A percentile compares a stretch with the other conserved stretches of the same genome.
Evolutionary conservation across 202 grass and related monocot species (phyloP).

Genomic region (Zizania palustris): DNA sequence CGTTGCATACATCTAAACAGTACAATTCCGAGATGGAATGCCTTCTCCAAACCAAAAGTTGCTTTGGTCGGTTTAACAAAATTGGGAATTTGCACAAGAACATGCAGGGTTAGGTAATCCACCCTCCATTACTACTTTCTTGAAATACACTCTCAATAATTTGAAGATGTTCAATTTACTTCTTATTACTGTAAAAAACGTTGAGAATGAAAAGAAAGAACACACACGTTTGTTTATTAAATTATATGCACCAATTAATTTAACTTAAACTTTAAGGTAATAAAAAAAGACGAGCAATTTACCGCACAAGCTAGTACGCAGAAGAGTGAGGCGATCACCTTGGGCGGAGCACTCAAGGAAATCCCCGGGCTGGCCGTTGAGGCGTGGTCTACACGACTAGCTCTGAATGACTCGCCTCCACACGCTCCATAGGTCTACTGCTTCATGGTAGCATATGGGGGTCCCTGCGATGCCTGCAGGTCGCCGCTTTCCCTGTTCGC

Average conservation of each 20-base stretch:
- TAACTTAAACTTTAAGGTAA: too few species aligned
- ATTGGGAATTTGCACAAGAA: background rate
- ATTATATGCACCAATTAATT: too few species aligned
- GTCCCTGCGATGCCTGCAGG: background rate
- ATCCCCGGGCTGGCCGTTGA: slow-evolving; percentile 78
- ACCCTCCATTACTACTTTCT: background rate
- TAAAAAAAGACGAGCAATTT: background rate
- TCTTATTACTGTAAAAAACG: slow-evolving; percentile 11
- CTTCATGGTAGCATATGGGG: background rate
- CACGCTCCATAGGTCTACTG: background rate
- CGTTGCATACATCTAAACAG: background rate
- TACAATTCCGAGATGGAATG: background rate
- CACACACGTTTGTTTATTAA: too few species aligned
- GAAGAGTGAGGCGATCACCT: too few species aligned
- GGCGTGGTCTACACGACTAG: background rate
- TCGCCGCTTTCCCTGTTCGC: background rate
- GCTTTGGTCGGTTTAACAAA: slow-evolving; percentile 29
- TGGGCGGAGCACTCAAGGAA: slow-evolving; percentile 73
- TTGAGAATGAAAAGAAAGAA: background rate
- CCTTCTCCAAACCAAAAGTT: slow-evolving; percentile 36
- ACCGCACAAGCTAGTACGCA: too few species aligned
- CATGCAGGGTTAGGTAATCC: background rate
- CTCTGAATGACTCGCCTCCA: background rate
- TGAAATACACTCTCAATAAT: background rate
- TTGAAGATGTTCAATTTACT: background rate